Percentiles rank a stretch among this genome's conserved stretches.
Evolutionary conservation across 345 rosid species (phyloP).

Genomic region (Kandelia obovata): DNA sequence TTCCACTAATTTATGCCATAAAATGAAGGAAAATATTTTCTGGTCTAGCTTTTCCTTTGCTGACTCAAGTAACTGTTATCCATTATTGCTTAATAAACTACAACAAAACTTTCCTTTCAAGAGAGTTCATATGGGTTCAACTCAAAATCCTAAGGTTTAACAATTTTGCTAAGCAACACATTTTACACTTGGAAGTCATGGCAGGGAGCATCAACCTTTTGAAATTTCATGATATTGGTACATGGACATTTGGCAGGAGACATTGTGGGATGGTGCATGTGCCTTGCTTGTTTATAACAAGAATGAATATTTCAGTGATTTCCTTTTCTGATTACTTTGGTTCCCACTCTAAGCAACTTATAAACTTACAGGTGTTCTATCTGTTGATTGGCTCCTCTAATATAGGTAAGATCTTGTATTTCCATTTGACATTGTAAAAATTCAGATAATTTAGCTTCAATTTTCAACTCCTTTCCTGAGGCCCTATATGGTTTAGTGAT

Average conservation of each 20-base stretch:
- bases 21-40: no score
- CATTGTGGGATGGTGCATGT: not conserved
- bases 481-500: not conserved
- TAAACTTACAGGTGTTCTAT: slow-evolving; percentile 56
- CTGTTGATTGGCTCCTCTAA: slow-evolving; percentile 54
- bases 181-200: not conserved
- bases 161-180: not conserved
- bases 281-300: not conserved
- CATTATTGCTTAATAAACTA: not conserved
- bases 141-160: not conserved
- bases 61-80: not conserved
- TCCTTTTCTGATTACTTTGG: no score
- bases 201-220: not conserved
- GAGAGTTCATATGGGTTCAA: not conserved
- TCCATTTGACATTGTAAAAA: slow-evolving; percentile 5
- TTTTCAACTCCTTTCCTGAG: not conserved
- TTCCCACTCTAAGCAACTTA: not conserved
- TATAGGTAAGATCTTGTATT: slow-evolving; percentile 37
- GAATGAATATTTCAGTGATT: no score
- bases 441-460: not conserved
- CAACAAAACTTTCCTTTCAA: not conserved
- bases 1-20: no score
- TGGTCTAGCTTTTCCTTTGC: no score
- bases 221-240: not conserved
- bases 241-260: not conserved